These are phyloP conservation scores for Leccinum sublutescens DNA, from an alignment of 768 basidiomycete species.

Conservation along the genomic window DNA sequence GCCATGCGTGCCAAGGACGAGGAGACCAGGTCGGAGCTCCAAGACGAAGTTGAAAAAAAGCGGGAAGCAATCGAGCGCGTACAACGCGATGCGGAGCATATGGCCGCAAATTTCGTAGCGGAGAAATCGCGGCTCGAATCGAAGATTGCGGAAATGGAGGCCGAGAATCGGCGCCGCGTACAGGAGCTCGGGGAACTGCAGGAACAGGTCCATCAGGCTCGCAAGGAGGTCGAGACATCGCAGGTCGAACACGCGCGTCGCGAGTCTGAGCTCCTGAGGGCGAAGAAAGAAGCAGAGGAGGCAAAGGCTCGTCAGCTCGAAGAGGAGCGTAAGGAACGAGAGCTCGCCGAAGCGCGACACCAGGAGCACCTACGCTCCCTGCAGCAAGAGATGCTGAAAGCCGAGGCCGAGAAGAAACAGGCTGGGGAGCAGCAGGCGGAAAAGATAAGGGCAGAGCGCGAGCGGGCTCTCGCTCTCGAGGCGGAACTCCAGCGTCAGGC, in stretches of 20 bases:
- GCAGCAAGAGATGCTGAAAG: conserved; percentile 26
- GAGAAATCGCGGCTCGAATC: conserved; percentile 37
- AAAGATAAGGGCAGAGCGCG: conserved; percentile 27
- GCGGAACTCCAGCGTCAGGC: conserved; percentile 29
- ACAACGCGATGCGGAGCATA: conserved; percentile 38
- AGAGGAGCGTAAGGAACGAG: conserved; percentile 31
- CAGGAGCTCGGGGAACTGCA: conserved; percentile 25
- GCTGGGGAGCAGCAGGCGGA: conserved; percentile 25
- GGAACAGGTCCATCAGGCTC: conserved; percentile 28
- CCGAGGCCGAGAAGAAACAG: conserved; percentile 24
- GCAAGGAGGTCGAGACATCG: conserved; percentile 28
- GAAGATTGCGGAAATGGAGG: conserved; percentile 27
- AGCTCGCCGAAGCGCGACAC: conserved; percentile 28
- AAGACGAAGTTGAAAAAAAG: conserved; percentile 42
- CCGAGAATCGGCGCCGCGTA: conserved; percentile 17
- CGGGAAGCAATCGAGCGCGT: conserved; percentile 45
- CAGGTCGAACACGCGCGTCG: conserved; percentile 28
- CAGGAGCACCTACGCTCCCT: conserved; percentile 30
- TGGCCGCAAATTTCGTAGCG: conserved; percentile 38
- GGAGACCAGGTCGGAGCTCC: conserved; percentile 44
- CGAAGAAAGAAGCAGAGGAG: conserved; percentile 28
- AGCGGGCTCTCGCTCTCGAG: conserved; percentile 31
- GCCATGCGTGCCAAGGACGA: conserved; percentile 46
- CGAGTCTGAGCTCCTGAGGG: conserved; percentile 27
- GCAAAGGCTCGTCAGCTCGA: conserved; percentile 29